Conservation (phyloP, 2,329 filamentous ascomycete genomes). For the Parafenestella ontariensis region DNA sequence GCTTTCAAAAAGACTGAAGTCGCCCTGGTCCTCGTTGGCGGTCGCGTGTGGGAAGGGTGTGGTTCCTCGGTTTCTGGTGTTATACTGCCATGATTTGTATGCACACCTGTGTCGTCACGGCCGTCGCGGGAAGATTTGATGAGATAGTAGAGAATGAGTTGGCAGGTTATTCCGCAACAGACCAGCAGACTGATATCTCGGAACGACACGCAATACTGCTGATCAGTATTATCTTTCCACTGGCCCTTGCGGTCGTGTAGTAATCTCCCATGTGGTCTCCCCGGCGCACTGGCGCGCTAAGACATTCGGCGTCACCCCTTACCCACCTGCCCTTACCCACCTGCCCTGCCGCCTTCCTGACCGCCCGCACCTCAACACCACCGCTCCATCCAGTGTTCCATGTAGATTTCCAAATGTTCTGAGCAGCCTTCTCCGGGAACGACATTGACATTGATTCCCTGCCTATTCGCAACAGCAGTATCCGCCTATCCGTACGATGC, state of each 20-base stretch:
- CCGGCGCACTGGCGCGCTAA: constrained; percentile 17
- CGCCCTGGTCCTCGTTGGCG: constrained; percentile 9
- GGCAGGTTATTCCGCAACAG: not conserved
- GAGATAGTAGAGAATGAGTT: not conserved
- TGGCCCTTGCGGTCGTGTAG: constrained; percentile 13
- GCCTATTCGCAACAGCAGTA: too few relatives aligned
- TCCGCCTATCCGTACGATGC: too few relatives aligned
- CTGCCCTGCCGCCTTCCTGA: constrained; percentile 26
- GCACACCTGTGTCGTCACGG: constrained; percentile 10
- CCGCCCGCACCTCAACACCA: constrained; percentile 14
- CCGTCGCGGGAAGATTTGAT: constrained; percentile 6
- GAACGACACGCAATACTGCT: constrained; percentile 11
- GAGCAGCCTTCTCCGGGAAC: too few relatives aligned
- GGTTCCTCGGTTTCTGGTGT: constrained; percentile 12
- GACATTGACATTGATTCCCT: too few relatives aligned
- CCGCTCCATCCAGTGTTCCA: too few relatives aligned
- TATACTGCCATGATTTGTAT: constrained; percentile 21
- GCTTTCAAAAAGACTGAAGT: not conserved
- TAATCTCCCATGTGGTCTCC: constrained; percentile 23
- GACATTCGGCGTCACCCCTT: constrained; percentile 19
- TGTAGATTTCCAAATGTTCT: too few relatives aligned
- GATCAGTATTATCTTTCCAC: constrained; percentile 9
- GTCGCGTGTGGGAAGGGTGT: constrained; percentile 13
- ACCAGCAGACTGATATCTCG: not conserved
- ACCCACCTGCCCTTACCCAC: too few relatives aligned